Evolutionary conservation across 129 eudicot species (phyloP).

Genomic region (Pittosporum tobira): DNA sequence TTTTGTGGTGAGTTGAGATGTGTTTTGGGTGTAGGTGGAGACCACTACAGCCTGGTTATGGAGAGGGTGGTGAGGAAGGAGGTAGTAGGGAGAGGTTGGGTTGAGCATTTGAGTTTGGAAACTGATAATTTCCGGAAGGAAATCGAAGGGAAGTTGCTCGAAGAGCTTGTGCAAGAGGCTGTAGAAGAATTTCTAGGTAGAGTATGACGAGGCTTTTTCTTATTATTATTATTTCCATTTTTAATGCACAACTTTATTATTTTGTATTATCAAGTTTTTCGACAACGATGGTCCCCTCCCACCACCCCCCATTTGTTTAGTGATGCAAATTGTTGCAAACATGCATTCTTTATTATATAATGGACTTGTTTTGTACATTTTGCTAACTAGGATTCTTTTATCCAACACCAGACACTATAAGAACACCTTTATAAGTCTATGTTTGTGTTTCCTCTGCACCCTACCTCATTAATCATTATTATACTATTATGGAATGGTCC

Average conservation of each 20-base stretch:
- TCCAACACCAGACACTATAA: background rate
- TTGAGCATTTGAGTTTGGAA: conserved; percentile 47
- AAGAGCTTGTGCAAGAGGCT: conserved; percentile 69
- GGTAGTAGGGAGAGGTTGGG: conserved; percentile 81
- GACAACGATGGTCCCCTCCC: background rate
- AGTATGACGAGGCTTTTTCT: conserved; percentile 20
- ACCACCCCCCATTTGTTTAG: conserved; percentile 4
- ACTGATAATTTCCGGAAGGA: conserved; percentile 50
- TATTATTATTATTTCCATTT: background rate
- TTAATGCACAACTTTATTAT: conserved; percentile 25
- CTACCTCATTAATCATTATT: too few species aligned
- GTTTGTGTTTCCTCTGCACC: background rate
- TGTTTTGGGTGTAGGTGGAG: conserved; percentile 38
- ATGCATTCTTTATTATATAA: background rate
- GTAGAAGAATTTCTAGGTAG: conserved; percentile 57
- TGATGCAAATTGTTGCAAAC: conserved; percentile 1
- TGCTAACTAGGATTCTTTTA: background rate
- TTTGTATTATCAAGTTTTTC: conserved; percentile 21
- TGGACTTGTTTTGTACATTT: background rate
- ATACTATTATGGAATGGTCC: background rate
- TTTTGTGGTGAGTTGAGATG: conserved; percentile 38
- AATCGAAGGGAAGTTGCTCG: conserved; percentile 74
- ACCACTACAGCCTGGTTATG: conserved; percentile 47
- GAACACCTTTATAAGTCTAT: background rate
- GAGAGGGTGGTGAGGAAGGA: conserved; percentile 72